A percentile compares a stretch with the other conserved stretches of the same genome.
Evolutionary conservation across 371 early-diverging fungal species (phyloP).

Genomic region (Lichtheimia hyalospora): DNA sequence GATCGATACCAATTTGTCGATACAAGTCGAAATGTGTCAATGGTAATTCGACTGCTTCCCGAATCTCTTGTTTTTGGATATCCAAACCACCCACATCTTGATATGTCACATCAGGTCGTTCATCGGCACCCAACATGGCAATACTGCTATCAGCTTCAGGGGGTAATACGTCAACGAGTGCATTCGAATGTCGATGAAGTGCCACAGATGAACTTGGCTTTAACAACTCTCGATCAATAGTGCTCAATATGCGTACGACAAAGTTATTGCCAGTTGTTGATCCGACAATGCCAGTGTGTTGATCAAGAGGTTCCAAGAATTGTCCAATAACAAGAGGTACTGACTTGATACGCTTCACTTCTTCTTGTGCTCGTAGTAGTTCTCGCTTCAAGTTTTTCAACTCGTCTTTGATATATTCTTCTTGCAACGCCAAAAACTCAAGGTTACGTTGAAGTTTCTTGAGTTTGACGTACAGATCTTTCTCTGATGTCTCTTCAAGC

Average conservation of each 20-base stretch:
- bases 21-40: slow-evolving; percentile 99
- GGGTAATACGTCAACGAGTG: slow-evolving; percentile 95
- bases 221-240: slow-evolving; percentile 97
- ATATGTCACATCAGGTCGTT: slow-evolving; percentile 97
- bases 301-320: slow-evolving; percentile 99
- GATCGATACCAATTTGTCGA: slow-evolving; percentile 99
- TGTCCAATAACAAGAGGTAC: slow-evolving; percentile 99
- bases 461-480: slow-evolving; percentile 89
- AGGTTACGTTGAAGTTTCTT: slow-evolving; percentile 95
- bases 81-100: slow-evolving; percentile 99
- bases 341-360: slow-evolving; percentile 98
- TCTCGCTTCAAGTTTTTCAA: slow-evolving; percentile 98
- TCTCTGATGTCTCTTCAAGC: slow-evolving; percentile 63
- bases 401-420: slow-evolving; percentile 99
- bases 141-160: slow-evolving; percentile 98
- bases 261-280: slow-evolving; percentile 97
- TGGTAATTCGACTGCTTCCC: slow-evolving; percentile 99
- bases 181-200: slow-evolving; percentile 98
- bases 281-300: slow-evolving; percentile 97
- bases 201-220: slow-evolving; percentile 98
- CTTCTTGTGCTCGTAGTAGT: slow-evolving; percentile 94
- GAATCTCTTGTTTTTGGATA: slow-evolving; percentile 99
- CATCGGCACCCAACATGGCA: slow-evolving; percentile 92
- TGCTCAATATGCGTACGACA: slow-evolving; percentile 96
- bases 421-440: slow-evolving; percentile 96